phyloP scores from a whole-genome alignment of 2,329 filamentous ascomycete genomes.

The Elsinoe perseae region DNA sequence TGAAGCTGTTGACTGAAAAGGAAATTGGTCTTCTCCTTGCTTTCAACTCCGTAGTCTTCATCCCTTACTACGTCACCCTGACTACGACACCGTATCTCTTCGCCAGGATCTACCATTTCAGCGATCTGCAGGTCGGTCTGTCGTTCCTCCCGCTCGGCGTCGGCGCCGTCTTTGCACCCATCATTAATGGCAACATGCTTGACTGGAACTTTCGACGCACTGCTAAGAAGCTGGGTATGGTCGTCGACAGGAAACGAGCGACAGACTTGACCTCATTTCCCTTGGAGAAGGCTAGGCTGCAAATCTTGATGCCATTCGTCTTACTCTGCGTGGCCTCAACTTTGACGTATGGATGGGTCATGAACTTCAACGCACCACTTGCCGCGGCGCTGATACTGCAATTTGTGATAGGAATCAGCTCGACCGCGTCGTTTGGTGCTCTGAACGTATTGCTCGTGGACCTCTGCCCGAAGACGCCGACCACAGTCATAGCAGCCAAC shows the following conservation, averaged over 20 bases:
- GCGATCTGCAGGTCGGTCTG: conserved; percentile 40
- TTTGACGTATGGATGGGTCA: conserved; percentile 38
- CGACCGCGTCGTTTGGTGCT: conserved; percentile 53
- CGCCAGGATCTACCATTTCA: conserved; percentile 39
- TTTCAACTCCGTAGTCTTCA: conserved; percentile 37
- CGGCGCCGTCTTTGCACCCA: conserved; percentile 32
- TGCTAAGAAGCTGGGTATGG: conserved; percentile 53
- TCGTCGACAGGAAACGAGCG: conserved; percentile 52
- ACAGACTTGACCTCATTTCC: conserved; percentile 47
- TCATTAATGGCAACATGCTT: conserved; percentile 48
- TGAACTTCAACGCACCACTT: conserved; percentile 31
- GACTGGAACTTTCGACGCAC: conserved; percentile 68
- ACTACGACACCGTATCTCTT: conserved; percentile 42
- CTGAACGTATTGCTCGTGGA: conserved; percentile 38
- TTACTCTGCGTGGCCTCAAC: conserved; percentile 29
- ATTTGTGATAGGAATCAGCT: conserved; percentile 45
- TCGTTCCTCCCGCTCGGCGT: conserved; percentile 34
- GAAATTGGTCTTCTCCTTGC: conserved; percentile 34
- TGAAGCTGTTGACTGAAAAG: conserved; percentile 35
- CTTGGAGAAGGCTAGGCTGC: conserved; percentile 40
- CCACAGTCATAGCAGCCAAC: conserved; percentile 35
- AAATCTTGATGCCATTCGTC: conserved; percentile 35
- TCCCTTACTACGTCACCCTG: conserved; percentile 42
- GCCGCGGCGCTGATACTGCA: conserved; percentile 43
- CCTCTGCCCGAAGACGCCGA: conserved; percentile 33